phyloP scores from a whole-genome alignment of 1,284 basidiomycete species.

The Pseudozyma sp. region DNA sequence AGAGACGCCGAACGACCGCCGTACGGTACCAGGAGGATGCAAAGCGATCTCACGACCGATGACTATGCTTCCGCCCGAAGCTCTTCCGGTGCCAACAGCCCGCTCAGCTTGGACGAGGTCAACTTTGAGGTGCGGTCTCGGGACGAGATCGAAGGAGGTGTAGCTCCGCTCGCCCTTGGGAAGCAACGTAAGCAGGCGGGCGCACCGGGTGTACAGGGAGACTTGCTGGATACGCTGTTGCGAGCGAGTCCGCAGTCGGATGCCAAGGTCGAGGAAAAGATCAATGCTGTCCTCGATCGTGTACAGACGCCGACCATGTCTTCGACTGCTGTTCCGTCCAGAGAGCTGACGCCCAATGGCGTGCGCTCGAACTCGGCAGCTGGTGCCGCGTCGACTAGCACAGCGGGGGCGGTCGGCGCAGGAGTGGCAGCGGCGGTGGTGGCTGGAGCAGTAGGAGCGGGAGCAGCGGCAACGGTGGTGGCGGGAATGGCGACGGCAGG shows the following conservation, averaged over 20 bases:
- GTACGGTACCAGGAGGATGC: constrained; percentile 36
- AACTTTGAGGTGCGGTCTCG: constrained; percentile 29
- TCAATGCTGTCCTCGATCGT: constrained; percentile 55
- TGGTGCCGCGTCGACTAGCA: constrained; percentile 1
- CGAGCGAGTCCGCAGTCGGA: constrained; percentile 9
- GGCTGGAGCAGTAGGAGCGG: not conserved
- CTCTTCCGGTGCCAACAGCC: constrained; percentile 30
- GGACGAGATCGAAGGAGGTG: constrained; percentile 7
- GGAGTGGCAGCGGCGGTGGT: constrained; percentile 5
- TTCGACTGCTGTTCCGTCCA: not conserved
- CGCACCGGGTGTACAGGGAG: constrained; percentile 11
- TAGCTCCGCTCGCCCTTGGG: constrained; percentile 23
- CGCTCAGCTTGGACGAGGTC: constrained; percentile 50
- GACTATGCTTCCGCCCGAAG: constrained; percentile 49
- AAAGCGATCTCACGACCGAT: constrained; percentile 44
- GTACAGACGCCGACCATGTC: constrained; percentile 28
- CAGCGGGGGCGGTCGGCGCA: constrained; percentile 1
- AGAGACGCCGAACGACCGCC: constrained; percentile 20
- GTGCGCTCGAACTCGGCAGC: constrained; percentile 3
- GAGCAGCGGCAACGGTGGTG: constrained; percentile 4
- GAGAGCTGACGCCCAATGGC: constrained; percentile 2
- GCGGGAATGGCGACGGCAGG: constrained; percentile 5
- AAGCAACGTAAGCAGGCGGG: constrained; percentile 9
- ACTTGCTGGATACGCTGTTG: constrained; percentile 50
- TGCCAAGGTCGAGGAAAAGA: constrained; percentile 48